Conservation (phyloP, 176 grass and related monocot genomes). For the Tillandsia fasciculata region DNA sequence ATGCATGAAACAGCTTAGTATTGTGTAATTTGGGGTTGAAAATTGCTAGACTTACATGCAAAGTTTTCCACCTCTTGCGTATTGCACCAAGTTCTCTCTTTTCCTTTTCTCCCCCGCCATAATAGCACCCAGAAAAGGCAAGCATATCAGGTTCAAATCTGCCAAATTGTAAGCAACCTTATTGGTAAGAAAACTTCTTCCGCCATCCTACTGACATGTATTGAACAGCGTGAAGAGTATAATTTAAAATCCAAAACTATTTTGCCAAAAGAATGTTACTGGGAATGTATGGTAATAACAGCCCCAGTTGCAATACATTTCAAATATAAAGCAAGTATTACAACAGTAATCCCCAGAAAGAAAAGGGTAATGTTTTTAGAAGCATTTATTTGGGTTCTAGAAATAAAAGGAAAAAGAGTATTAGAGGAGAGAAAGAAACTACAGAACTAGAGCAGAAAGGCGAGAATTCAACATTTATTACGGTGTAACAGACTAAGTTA, state of each 20-base stretch:
- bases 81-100: conserved; percentile 53
- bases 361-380: not conserved
- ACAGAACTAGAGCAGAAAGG: not conserved
- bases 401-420: not conserved
- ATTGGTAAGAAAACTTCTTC: not conserved
- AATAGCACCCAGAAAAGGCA: conserved; percentile 78
- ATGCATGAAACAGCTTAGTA: not conserved
- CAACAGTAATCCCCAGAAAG: no score
- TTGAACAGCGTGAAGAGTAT: no score
- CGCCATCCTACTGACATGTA: no score
- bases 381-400: not conserved
- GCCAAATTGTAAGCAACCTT: conserved; percentile 21
- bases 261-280: no score
- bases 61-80: conserved; percentile 64
- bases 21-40: conserved; percentile 1
- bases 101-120: conserved; percentile 72
- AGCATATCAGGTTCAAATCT: conserved; percentile 92
- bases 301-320: no score
- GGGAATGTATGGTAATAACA: no score
- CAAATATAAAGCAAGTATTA: no score
- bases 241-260: no score
- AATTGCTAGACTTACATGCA: conserved; percentile 42
- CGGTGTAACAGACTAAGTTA: not conserved
- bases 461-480: not conserved
- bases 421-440: not conserved